A percentile compares a stretch with the other conserved stretches of the same genome.
Evolutionary conservation across 495 filamentous ascomycete species (phyloP).

Genomic region (Aspergillus sparsus): DNA sequence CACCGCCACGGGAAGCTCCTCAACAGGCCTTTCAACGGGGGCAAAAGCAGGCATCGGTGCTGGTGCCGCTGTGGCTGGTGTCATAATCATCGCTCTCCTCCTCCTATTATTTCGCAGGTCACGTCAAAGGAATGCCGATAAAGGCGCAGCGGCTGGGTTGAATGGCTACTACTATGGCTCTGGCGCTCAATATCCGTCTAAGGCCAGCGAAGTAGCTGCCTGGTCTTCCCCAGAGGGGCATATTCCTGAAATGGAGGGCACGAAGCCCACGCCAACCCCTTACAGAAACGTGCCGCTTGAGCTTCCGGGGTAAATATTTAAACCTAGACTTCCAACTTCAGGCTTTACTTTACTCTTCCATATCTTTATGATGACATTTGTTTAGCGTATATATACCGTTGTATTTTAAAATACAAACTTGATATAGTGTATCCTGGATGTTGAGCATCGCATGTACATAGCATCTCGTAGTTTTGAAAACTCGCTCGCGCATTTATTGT

Average conservation of each 20-base stretch:
- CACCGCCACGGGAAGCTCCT: no score
- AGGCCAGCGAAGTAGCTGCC: not conserved
- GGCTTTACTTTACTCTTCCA: no score
- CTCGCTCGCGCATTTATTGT: no score
- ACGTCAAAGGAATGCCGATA: not conserved
- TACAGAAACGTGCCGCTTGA: not conserved
- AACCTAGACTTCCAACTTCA: no score
- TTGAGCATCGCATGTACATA: no score
- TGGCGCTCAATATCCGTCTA: not conserved
- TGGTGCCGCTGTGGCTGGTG: not conserved
- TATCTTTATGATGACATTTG: no score
- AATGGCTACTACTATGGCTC: not conserved
- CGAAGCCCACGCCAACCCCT: not conserved
- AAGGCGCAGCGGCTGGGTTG: not conserved
- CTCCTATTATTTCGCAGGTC: not conserved
- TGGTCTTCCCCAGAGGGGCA: not conserved
- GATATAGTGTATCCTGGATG: no score
- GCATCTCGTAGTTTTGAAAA: no score
- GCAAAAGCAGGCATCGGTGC: not conserved
- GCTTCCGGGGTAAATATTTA: constrained; percentile 3
- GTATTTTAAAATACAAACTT: no score
- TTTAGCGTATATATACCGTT: no score
- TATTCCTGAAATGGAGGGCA: not conserved
- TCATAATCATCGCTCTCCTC: not conserved
- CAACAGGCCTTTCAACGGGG: not conserved